These are phyloP conservation scores for Jackrogersella minutella DNA, from an alignment of 495 filamentous ascomycete species.

Conservation along the genomic window DNA sequence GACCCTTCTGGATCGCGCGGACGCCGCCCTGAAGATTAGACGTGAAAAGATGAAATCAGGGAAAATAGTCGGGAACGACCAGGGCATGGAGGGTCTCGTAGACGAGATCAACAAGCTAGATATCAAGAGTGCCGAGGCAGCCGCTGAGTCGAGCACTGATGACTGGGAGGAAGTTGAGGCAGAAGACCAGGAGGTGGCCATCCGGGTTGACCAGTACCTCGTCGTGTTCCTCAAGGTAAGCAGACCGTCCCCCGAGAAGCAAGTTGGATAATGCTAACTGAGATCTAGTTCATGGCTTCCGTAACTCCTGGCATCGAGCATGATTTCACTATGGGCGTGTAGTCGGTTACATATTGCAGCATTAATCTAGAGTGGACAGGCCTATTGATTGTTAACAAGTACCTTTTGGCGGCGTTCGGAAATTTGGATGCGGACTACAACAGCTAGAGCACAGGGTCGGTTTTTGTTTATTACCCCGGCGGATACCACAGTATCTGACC, in stretches of 20 bases:
- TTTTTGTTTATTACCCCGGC: slow-evolving; percentile 17
- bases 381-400: slow-evolving; percentile 10
- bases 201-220: slow-evolving; percentile 95
- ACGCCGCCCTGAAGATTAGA: slow-evolving; percentile 89
- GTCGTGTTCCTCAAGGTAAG: slow-evolving; percentile 89
- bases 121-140: slow-evolving; percentile 49
- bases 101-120: slow-evolving; percentile 67
- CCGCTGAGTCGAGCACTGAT: slow-evolving; percentile 60
- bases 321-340: slow-evolving; percentile 98
- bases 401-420: slow-evolving; percentile 26
- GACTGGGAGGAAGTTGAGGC: slow-evolving; percentile 82
- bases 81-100: slow-evolving; percentile 64
- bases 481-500: slow-evolving; percentile 19
- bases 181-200: slow-evolving; percentile 85
- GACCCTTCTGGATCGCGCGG: slow-evolving; percentile 91
- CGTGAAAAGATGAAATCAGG: slow-evolving; percentile 76
- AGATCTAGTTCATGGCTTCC: slow-evolving; percentile 82
- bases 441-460: slow-evolving; percentile 25
- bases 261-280: slow-evolving; percentile 20
- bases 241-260: background rate
- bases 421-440: slow-evolving; percentile 18
- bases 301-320: slow-evolving; percentile 98
- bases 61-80: slow-evolving; percentile 53
- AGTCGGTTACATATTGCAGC: slow-evolving; percentile 13
- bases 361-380: slow-evolving; percentile 3